These are phyloP conservation scores for Adansonia gregorii DNA, from an alignment of 441 rosid species.

Conservation along the genomic window DNA sequence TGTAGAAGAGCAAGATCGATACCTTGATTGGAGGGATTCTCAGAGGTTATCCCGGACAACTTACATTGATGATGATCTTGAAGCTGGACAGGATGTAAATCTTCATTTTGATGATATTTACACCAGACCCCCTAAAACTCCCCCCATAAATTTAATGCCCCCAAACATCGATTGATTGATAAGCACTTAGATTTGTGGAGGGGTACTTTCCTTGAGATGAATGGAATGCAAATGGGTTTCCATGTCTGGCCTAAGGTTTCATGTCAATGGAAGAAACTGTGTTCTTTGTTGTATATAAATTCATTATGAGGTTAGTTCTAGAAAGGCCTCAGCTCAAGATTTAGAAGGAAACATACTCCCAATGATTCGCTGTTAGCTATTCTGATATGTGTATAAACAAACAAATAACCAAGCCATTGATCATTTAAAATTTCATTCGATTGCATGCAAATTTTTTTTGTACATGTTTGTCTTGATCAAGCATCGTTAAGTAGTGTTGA, in stretches of 20 bases:
- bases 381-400: conserved; percentile 39
- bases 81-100: conserved; percentile 53
- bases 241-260: conserved; percentile 27
- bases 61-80: conserved; percentile 68
- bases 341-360: conserved; percentile 28
- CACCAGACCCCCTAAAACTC: conserved; percentile 68
- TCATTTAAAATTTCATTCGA: conserved; percentile 26
- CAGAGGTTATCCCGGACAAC: conserved; percentile 46
- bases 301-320: conserved; percentile 44
- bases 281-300: conserved; percentile 71
- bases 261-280: conserved; percentile 39
- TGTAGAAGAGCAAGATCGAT: conserved; percentile 54
- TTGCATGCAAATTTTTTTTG: neutral
- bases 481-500: neutral
- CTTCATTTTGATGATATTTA: conserved; percentile 88
- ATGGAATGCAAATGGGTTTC: conserved; percentile 44
- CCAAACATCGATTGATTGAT: conserved; percentile 29
- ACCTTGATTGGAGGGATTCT: conserved; percentile 50
- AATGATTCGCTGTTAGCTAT: conserved; percentile 27
- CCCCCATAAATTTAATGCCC: conserved; percentile 33
- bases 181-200: conserved; percentile 7
- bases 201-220: conserved; percentile 17
- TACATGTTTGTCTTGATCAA: neutral
- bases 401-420: conserved; percentile 28
- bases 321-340: conserved; percentile 31